Evolutionary conservation across 1,284 basidiomycete genomes (phyloP), one percentile per base, ranked within the genome.

Genomic region (Melampsora allii-populina): DNA sequence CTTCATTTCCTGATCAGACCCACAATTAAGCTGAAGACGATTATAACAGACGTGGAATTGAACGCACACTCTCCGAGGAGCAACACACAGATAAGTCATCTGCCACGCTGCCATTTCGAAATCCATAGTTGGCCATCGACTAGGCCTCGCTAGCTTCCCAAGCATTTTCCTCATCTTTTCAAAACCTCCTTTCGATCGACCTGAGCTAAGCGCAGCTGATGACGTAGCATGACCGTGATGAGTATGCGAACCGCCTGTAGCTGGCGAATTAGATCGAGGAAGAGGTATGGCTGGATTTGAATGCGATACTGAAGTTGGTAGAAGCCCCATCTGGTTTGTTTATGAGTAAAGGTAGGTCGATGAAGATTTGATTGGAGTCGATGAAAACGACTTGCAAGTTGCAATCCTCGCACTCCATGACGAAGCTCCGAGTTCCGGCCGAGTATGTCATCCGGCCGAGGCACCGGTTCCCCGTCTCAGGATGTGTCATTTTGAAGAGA

Each of bases 71-170:
- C 91, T 85, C 80, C 90, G 86, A 0, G 93, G 94, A 3, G 92
- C 88, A 68, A 96, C 86, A 80, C 92, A 94, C 9, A 96, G 84
- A 82, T 94, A 95, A 17, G 91, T 92, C 76, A 96, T 82, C 81
- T 95, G 92, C 91, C 92, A 95, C 60, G 91, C 89, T 27, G 94
- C 94, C 71, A 94, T 84, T 82, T 96, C 93, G 83, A 96, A 95
- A 82, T 96, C 93, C 92, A 72, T 72, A 3, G 69, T 72, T 1
- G 69, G 63, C 69, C 69, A 72, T 59, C 69, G 46, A 39, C 61
- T 65, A n/a, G 69, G 69, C 24, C 42, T 72, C 36, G 65, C 31
- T 10, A 72, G n/a, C n/a, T 31, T 65, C 7, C 50, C 27, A 24
- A 65, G 31, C 14, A 72, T 24, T 19, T 59, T 64, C 39, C 56